Conservation (phyloP, 176 grass and related monocot genomes). For the Oryza meyeriana region DNA sequence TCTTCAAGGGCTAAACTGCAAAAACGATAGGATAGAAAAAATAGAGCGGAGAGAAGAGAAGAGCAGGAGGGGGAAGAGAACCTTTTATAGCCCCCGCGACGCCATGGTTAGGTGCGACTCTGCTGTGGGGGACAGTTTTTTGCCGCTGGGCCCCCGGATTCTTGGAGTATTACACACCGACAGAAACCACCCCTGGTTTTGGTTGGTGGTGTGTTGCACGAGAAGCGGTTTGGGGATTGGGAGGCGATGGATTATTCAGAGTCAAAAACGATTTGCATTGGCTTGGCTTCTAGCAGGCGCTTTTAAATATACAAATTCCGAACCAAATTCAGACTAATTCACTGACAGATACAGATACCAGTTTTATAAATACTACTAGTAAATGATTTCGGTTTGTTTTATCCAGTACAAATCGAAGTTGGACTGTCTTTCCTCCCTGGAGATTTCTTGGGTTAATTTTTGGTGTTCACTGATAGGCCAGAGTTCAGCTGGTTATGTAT, state of each 20-base stretch:
- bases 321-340: not conserved
- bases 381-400: not conserved
- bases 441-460: not conserved
- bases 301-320: not conserved
- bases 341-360: not conserved
- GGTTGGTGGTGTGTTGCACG: too few relatives aligned
- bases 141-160: not conserved
- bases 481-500: not conserved
- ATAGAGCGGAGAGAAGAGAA: slow-evolving; percentile 21
- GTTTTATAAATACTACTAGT: not conserved
- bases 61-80: not conserved
- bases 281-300: not conserved
- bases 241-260: not conserved
- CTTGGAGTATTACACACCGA: slow-evolving; percentile 19
- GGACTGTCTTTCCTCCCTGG: not conserved
- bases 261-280: slow-evolving; percentile 8
- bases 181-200: not conserved
- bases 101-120: slow-evolving; percentile 16
- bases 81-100: slow-evolving; percentile 28
- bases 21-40: slow-evolving; percentile 33
- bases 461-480: not conserved
- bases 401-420: slow-evolving; percentile 9
- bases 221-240: not conserved
- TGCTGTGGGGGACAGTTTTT: not conserved
- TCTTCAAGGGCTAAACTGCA: slow-evolving; percentile 39